A percentile compares a stretch with the other conserved stretches of the same genome.
These are phyloP conservation scores for Reticulascus tulasneorum DNA, from an alignment of 2,329 filamentous ascomycete genomes.

Conservation along the genomic window DNA sequence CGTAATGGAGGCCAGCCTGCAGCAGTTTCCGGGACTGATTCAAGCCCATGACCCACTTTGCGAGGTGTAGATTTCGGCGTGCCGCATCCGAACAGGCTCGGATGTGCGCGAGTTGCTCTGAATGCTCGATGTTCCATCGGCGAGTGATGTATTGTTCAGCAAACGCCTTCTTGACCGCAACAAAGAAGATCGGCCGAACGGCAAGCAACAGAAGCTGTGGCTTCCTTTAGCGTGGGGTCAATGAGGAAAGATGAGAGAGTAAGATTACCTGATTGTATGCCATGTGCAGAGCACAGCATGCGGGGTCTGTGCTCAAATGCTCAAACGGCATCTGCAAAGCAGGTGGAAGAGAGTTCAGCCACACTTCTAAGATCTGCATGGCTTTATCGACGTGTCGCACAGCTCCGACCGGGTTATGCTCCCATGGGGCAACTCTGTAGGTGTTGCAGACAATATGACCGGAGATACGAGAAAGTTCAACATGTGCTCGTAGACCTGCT, in stretches of 20 bases:
- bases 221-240: not conserved
- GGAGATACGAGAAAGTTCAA: conserved; percentile 43
- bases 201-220: conserved; percentile 43
- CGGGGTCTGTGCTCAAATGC: conserved; percentile 34
- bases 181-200: conserved; percentile 43
- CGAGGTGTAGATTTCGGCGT: conserved; percentile 41
- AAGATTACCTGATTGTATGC: conserved; percentile 31
- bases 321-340: conserved; percentile 32
- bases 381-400: conserved; percentile 33
- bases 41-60: conserved; percentile 32
- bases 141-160: conserved; percentile 33
- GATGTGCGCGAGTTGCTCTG: conserved; percentile 28
- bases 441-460: conserved; percentile 45
- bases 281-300: conserved; percentile 45
- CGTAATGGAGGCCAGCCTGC: conserved; percentile 41
- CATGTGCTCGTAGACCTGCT: conserved; percentile 39
- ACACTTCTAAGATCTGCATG: conserved; percentile 36
- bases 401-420: conserved; percentile 18
- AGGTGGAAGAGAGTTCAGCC: conserved; percentile 33
- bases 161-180: conserved; percentile 42
- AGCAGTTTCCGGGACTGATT: conserved; percentile 34
- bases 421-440: conserved; percentile 34
- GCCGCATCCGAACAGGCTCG: conserved; percentile 39
- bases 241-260: not conserved
- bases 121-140: conserved; percentile 20